Base-by-base conservation (phyloP, 2,329 filamentous ascomycete genomes). In the Colletotrichum navitas region DNA sequence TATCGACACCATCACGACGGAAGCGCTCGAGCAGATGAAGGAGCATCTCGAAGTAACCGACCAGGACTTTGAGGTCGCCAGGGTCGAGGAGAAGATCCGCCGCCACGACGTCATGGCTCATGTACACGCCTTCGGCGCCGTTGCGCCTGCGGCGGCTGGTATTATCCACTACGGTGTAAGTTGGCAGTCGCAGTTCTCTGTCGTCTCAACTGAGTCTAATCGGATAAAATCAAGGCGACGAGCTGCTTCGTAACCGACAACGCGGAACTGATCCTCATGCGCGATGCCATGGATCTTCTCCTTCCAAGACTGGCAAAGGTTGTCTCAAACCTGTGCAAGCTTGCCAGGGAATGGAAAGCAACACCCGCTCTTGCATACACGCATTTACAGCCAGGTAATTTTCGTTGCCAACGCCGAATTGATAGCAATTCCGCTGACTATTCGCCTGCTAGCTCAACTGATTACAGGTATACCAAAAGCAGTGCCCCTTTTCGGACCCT, bases 261-360 rank as follows among this genome's bases (percentile, higher is more conserved):
- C 74, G 87, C 91, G 2, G 93, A 95, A 76, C 83, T 95, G 45
- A 94, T 97, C 74, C 89, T 97, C 77, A 88, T 94, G 77, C 85
- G 90, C 21, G 77, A 83, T 41, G 94, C 89, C 7, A 83, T 97
- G 68, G 89, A 95, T 75, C 83, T 97, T n/a, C 80, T 97, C 5
- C 84, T 93, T 11, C 90, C 90, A 45, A 97, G 95, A 82, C 82
- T 97, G 8, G 93, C 94, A 63, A 93, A 90, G 76, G 91, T 94
- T 66, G 91, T 97, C 74, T 83, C 89, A 73, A 94, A 94, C 81
- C 86, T 97, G 36, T 85, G 88, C 32, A 80, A 86, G 41, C 96
- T 97, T 79, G 92, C 94, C 6, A 79, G 91, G 71, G 79, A 94
- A 79, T 91, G 88, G 73, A 71, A 70, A 74, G 74, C 66, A 12